A percentile compares a stretch with the other conserved stretches of the same genome.
These are phyloP conservation scores for Vigna mungo DNA, from an alignment of 306 rosid genomes.

Conservation along the genomic window DNA sequence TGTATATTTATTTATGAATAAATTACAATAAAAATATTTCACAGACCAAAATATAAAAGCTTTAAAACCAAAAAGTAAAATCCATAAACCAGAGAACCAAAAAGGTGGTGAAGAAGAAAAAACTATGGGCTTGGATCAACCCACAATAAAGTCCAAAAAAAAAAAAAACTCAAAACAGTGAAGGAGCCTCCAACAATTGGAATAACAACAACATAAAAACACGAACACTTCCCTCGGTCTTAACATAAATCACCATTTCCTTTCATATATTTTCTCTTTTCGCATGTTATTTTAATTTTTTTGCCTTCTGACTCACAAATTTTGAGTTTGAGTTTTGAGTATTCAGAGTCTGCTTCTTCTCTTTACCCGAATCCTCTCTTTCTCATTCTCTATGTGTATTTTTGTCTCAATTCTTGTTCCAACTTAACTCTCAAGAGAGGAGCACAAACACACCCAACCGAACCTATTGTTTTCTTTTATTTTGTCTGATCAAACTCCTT, in stretches of 20 bases:
- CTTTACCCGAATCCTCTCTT: conserved; percentile 5
- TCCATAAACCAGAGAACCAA: background rate
- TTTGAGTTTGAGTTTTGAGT: conserved; percentile 35
- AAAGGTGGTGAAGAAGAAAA: background rate
- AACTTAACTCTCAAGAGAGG: conserved; percentile 42
- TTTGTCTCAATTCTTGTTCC: conserved; percentile 34
- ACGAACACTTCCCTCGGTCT: conserved; percentile 3
- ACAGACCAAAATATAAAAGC: background rate
- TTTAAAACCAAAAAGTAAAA: background rate
- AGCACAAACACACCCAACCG: conserved; percentile 3
- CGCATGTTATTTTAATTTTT: background rate
- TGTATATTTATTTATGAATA: too few relatives aligned
- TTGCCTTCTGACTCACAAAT: conserved; percentile 16
- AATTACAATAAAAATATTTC: background rate
- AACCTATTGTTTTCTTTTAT: conserved; percentile 14
- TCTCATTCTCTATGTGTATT: background rate
- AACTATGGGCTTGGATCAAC: conserved; percentile 7
- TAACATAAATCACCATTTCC: conserved; percentile 20
- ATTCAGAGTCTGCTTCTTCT: conserved; percentile 9
- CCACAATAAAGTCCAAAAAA: background rate
- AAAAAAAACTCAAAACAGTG: background rate
- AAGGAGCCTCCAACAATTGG: background rate
- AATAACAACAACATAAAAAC: conserved; percentile 9
- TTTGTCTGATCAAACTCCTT: conserved; percentile 45
- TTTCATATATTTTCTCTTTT: background rate